Percentiles rank a stretch among this genome's conserved stretches.
Evolutionary conservation across 164 flowering plant genomes (phyloP).

Genomic region (Cinnamomum chago): DNA sequence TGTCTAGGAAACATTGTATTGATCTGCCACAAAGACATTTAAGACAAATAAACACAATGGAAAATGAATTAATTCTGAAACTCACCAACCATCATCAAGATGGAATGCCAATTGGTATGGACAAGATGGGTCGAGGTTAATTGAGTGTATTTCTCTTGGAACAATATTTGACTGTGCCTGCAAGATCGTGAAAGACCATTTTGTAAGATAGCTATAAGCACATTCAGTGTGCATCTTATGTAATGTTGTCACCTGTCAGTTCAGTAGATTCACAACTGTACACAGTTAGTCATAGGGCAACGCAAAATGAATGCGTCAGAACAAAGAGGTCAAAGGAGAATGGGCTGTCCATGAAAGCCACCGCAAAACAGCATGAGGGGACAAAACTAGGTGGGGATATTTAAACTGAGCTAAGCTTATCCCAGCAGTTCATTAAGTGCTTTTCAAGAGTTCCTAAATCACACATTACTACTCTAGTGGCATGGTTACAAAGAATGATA

Average conservation of each 20-base stretch:
- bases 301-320: not conserved
- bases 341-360: not conserved
- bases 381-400: not conserved
- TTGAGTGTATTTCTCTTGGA: conserved; percentile 71
- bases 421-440: not conserved
- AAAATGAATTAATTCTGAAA: conserved; percentile 8
- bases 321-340: not conserved
- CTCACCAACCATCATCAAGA: conserved; percentile 94
- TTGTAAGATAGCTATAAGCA: not conserved
- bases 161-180: conserved; percentile 81
- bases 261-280: not conserved
- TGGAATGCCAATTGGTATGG: conserved; percentile 85
- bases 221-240: not conserved
- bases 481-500: too few species aligned
- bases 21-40: not conserved
- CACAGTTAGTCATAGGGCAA: not conserved
- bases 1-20: not conserved
- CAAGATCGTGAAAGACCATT: conserved; percentile 4
- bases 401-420: not conserved
- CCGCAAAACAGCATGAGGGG: not conserved
- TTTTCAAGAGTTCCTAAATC: not conserved
- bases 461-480: not conserved
- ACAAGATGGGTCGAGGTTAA: conserved; percentile 72
- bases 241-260: not conserved
- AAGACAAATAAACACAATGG: not conserved